Evolutionary conservation across 768 basidiomycete genomes (phyloP).

Genomic region (Asterophora lycoperdoides): DNA sequence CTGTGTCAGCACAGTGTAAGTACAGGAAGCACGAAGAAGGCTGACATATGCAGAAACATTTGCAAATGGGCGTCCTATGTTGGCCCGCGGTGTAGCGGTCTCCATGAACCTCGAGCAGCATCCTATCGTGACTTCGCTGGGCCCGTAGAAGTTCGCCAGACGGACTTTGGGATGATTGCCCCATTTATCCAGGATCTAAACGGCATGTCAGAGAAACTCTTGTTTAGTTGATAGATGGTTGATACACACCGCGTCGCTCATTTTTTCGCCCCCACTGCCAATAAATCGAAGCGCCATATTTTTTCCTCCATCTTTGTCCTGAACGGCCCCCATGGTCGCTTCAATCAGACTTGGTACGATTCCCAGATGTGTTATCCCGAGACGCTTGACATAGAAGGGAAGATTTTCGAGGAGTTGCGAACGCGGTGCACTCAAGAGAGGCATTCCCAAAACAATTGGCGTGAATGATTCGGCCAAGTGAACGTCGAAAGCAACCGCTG

Average conservation of each 20-base stretch:
- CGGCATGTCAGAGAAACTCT: neutral
- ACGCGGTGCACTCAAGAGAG: slow-evolving; percentile 39
- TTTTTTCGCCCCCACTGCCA: slow-evolving; percentile 50
- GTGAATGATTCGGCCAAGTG: slow-evolving; percentile 43
- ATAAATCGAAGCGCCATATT: slow-evolving; percentile 37
- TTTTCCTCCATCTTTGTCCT: slow-evolving; percentile 13
- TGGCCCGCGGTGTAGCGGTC: slow-evolving; percentile 33
- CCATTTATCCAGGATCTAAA: slow-evolving; percentile 43
- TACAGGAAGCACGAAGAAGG: neutral
- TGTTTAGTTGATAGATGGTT: neutral
- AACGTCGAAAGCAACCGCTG: slow-evolving; percentile 51
- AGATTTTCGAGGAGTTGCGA: slow-evolving; percentile 42
- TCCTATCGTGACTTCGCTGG: slow-evolving; percentile 50
- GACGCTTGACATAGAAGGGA: slow-evolving; percentile 29
- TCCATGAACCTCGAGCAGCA: slow-evolving; percentile 45
- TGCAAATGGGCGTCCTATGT: slow-evolving; percentile 40
- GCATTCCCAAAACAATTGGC: slow-evolving; percentile 40
- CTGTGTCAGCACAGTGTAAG: slow-evolving; percentile 15
- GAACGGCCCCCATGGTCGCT: slow-evolving; percentile 37
- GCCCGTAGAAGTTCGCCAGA: slow-evolving; percentile 49
- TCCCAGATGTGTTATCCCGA: slow-evolving; percentile 45
- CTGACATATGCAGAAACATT: slow-evolving; percentile 33
- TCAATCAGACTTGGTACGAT: slow-evolving; percentile 52
- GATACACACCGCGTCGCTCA: slow-evolving; percentile 41
- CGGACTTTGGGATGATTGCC: slow-evolving; percentile 39